Evolutionary conservation across 1,284 basidiomycete genomes (phyloP), one percentile per base, ranked within the genome.

Genomic region (Moesziomyces sp.): DNA sequence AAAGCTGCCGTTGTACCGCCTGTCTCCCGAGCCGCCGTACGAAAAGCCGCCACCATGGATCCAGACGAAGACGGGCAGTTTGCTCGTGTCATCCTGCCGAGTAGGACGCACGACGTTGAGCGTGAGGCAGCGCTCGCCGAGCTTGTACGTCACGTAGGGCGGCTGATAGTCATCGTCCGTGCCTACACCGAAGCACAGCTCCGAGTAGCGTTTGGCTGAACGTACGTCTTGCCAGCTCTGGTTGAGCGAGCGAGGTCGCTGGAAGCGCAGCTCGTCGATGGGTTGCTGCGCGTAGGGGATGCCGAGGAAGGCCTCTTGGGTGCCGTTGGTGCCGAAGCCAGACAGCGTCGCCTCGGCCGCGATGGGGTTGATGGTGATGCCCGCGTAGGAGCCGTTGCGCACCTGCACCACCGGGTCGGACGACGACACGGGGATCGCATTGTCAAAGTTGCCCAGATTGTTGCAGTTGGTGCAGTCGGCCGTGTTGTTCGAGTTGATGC

Each of bases 211-310:
- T 19, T 75, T 71, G 18, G 73, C 67, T 23, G 58, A 50, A 1
- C 56, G 34, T 3, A 54, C 44, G 0, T 52, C 63, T 13, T 38
- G 5, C 63, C 59, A 72, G 40, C 19, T 53, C n/a, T 51, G 18
- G 44, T 59, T 61, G 14, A 71, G 42, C 13, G 51, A 40, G 4
- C 16, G 7, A 1, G 73, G 64, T 5, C 55, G 34, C 0, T 11
- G 10, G 30, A 71, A 72, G 3, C 73, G 63, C 5, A 55, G 48
- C 16, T 34, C n/a, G 21, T 38, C 57, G 1, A 55, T 19, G 1
- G 73, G 64, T 16, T 71, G 63, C 19, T 65, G 57, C 16, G 73
- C 57, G 21, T 56, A 72, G 1, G 73, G 73, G 18, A 75, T 72
- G 46, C 73, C 73, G 16, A 75, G 51, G 46, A 75, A 75, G 6